Percentiles rank a stretch among this genome's conserved stretches.
Evolutionary conservation across 2,329 filamentous ascomycete genomes (phyloP).

Genomic region (Hypoxylon sp.): DNA sequence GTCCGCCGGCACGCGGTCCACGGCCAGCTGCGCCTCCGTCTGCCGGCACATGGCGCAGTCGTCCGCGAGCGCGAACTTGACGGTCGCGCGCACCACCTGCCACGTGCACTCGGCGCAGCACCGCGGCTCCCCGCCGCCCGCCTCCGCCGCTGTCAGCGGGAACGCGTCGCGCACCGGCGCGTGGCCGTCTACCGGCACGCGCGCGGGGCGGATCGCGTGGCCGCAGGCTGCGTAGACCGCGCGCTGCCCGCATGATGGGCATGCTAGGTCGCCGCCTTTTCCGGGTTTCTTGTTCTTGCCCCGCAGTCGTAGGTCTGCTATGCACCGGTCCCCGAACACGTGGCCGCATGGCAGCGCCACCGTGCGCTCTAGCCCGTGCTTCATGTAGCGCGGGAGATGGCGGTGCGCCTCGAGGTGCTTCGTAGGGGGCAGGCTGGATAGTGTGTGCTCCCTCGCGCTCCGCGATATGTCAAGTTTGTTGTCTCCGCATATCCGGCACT

Average conservation of each 20-base stretch:
- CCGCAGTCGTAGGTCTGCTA: constrained; percentile 20
- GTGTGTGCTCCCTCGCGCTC: constrained; percentile 21
- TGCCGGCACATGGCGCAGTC: constrained; percentile 36
- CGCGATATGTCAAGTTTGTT: constrained; percentile 34
- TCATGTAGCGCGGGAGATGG: constrained; percentile 17
- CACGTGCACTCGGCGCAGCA: constrained; percentile 40
- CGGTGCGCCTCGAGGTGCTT: constrained; percentile 7
- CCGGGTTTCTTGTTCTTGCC: no score
- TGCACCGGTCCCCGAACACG: constrained; percentile 40
- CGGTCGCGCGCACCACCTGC: constrained; percentile 25
- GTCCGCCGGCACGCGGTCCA: constrained; percentile 4
- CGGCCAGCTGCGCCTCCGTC: no score
- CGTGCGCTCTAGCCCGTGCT: constrained; percentile 35
- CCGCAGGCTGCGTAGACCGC: constrained; percentile 37
- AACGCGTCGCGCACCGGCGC: constrained; percentile 34
- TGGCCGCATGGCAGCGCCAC: constrained; percentile 40
- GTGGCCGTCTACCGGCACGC: constrained; percentile 24
- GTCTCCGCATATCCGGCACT: constrained; percentile 34
- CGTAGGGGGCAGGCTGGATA: not conserved
- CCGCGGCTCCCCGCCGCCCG: constrained; percentile 27
- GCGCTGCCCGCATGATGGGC: constrained; percentile 37
- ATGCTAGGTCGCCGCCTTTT: constrained; percentile 17
- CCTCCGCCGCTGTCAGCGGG: constrained; percentile 38
- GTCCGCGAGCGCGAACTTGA: constrained; percentile 28
- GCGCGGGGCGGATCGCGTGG: constrained; percentile 34